Base-by-base conservation (phyloP, 2,329 filamentous ascomycete genomes). In the Exophiala lecanii-corni region DNA sequence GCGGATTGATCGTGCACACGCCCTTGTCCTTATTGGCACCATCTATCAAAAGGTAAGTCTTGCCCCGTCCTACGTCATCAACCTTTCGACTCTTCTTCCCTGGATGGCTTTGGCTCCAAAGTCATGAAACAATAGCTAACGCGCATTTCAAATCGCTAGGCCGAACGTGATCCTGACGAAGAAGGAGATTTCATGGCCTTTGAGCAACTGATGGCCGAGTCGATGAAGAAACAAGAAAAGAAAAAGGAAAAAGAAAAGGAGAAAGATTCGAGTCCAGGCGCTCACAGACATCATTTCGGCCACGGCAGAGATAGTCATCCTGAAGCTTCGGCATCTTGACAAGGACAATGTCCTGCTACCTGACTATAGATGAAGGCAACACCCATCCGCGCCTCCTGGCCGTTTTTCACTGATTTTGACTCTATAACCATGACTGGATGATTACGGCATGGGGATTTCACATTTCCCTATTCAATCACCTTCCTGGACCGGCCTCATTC, bases 171-270 rank as follows among this genome's bases (percentile, higher is more conserved):
- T 41, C 84, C 91, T 31, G 92, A 98, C 53, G 92, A 98, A 71
- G 92, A 98, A 67, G 91, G 92, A 53, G 92, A 97, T 59, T 97
- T 94, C 68, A 94, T 98, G 79, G 89, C 91, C 12, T 98, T 98
- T 57, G 92, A 98, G 65, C 89, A 97, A 67, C 81, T 98, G 43
- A 94, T 98, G 66, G 89, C 92, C 38, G 92, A 98, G 63, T 91
- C 91, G 3, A 89, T 89, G 44, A 84, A 89, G 41, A 97, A 97
- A 77, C 95, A 96, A 69, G 88, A 92, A 54, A 76, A 78, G 60
- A 79, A 86, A 43, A 84, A 88, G 62, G 70, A 74, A 49, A 66
- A 73, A 46, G 57, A 64, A 25, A 70, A 67, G 57, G 58, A 60
- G 40, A 57, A 60, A 21, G 43, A 51, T 10, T 7, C 23, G 21